Evolutionary conservation across 139 green algal genomes (phyloP), one percentile per base, ranked within the genome.

Genomic region (Volvox reticuliferus): DNA sequence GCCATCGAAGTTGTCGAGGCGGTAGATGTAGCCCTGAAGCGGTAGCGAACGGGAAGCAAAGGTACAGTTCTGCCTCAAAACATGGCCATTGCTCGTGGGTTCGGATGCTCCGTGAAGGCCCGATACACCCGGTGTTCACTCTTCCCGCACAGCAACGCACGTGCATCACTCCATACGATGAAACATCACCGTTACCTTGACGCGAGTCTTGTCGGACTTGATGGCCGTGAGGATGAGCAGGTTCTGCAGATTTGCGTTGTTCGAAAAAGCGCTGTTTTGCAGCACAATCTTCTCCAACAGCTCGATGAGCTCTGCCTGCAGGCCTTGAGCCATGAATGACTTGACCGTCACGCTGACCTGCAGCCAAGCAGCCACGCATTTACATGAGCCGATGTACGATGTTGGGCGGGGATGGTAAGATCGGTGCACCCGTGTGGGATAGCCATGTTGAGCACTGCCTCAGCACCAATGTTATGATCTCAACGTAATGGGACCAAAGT

Each of bases 241-340:
- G 93, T 99, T 99, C 94, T 99, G 97, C 94, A 99, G 96, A 97
- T 99, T 99, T 87, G 98, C 97, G 94, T 99, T 99, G 95, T 97
- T 98, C 93, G 91, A 97, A 97, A 99, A 99, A 55, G 97, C 97
- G 67, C 93, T 97, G 96, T 99, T 99, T 94, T 99, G 98, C 77
- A 99, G 96, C 91, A 99, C 98, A 89, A 99, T 99, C 98, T 99
- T 99, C 96, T 99, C 98, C 91, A 99, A 96, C 92, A 99, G 96
- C 95, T 99, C 98, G 71, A 99, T 99, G 30, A 99, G 96, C 96
- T 99, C 98, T 28, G 96, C 88, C 91, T 99, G 98, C 94, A 99
- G 95, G 91, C 98, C 97, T 35, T 97, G 97, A 50, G 95, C 95
- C 98, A 99, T 99, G 97, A 99, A 99, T 30, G 98, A 96, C 96